Percentiles rank a stretch among this genome's conserved stretches.
phyloP scores from a whole-genome alignment of 2,329 filamentous ascomycete species.

The Chrysosphaeria jannelii region DNA sequence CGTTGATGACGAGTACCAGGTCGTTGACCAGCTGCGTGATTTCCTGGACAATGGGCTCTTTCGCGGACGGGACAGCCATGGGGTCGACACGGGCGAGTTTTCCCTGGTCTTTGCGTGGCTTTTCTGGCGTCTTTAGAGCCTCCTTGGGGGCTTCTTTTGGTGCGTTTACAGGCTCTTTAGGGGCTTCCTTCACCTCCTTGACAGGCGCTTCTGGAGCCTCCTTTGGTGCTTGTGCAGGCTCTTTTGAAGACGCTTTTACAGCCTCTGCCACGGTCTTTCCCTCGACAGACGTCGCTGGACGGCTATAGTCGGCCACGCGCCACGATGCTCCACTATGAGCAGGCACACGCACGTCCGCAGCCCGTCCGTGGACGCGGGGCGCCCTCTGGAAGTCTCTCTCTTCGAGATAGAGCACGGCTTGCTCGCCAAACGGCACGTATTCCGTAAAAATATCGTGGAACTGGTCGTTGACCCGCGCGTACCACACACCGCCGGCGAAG shows the following conservation, averaged over 20 bases:
- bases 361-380: slow-evolving; percentile 16
- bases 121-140: slow-evolving; percentile 1
- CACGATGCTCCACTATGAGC: slow-evolving; percentile 65
- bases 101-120: too few relatives aligned
- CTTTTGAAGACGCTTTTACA: not conserved
- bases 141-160: not conserved
- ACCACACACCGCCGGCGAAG: slow-evolving; percentile 73
- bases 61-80: slow-evolving; percentile 40
- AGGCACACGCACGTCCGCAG: slow-evolving; percentile 48
- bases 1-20: slow-evolving; percentile 78
- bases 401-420: slow-evolving; percentile 82
- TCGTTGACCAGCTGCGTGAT: slow-evolving; percentile 88
- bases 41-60: slow-evolving; percentile 73
- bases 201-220: slow-evolving; percentile 2
- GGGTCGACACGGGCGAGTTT: slow-evolving; percentile 53
- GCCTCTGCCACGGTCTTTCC: slow-evolving; percentile 5
- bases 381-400: slow-evolving; percentile 85
- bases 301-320: slow-evolving; percentile 34
- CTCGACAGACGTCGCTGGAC: slow-evolving; percentile 19
- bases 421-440: slow-evolving; percentile 81
- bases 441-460: slow-evolving; percentile 98
- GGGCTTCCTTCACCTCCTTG: not conserved
- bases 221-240: too few relatives aligned
- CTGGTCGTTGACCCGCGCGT: slow-evolving; percentile 79
- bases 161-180: slow-evolving; percentile 1